Conservation (phyloP, 805 yeast genomes). For the Wickerhamiella hasegawae region DNA sequence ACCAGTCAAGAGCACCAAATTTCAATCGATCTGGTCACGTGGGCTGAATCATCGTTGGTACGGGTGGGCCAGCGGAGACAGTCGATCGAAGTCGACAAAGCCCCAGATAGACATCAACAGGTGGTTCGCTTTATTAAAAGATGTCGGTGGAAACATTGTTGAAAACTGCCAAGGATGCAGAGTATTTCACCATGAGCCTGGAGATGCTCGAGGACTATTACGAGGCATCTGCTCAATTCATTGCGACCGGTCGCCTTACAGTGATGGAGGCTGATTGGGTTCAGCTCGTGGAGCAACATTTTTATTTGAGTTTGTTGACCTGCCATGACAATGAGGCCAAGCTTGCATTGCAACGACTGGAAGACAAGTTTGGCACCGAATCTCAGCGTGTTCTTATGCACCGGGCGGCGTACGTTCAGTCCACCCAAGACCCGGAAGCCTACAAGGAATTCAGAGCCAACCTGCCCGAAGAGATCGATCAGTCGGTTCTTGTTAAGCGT, state of each 20-base stretch:
- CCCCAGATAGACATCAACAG: too few relatives aligned
- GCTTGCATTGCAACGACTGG: conserved; percentile 40
- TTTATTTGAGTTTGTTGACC: conserved; percentile 45
- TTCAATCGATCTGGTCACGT: too few relatives aligned
- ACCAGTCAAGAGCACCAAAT: too few relatives aligned
- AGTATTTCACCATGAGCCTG: neutral
- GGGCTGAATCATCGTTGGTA: too few relatives aligned
- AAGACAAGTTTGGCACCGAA: conserved; percentile 46
- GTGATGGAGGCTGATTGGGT: conserved; percentile 28
- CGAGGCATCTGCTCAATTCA: neutral
- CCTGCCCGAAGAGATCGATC: neutral
- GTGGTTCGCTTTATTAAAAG: too few relatives aligned
- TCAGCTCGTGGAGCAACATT: conserved; percentile 53
- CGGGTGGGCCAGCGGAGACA: too few relatives aligned
- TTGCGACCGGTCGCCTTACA: neutral
- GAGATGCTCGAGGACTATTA: neutral
- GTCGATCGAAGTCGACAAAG: too few relatives aligned
- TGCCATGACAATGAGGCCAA: conserved; percentile 60
- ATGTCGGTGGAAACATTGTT: neutral
- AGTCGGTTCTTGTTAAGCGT: conserved; percentile 17
- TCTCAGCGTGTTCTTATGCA: conserved; percentile 43
- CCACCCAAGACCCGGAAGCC: conserved; percentile 29
- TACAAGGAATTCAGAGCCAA: conserved; percentile 6
- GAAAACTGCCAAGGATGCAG: neutral
- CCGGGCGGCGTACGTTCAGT: conserved; percentile 40